Conservation (phyloP, 257 asterid genomes). For the Jacaranda copaia region DNA sequence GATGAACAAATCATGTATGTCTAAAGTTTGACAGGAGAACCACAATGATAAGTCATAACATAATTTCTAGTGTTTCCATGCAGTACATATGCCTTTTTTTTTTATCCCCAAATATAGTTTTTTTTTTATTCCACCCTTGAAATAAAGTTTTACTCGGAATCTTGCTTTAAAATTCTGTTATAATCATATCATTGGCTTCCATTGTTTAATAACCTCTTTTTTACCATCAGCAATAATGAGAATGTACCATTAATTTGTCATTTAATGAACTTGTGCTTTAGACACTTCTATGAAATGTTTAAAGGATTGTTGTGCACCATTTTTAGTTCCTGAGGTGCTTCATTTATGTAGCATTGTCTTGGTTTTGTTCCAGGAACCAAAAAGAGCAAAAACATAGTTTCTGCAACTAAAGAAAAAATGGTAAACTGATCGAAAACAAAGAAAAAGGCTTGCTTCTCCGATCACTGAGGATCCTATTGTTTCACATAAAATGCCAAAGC, state of each 20-base stretch:
- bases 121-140: too few relatives aligned
- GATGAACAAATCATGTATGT: background rate
- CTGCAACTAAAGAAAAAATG: constrained; percentile 50
- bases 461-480: constrained; percentile 43
- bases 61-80: too few relatives aligned
- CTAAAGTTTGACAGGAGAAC: background rate
- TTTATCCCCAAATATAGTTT: too few relatives aligned
- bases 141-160: too few relatives aligned
- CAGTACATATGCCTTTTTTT: too few relatives aligned
- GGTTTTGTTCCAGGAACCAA: constrained; percentile 44
- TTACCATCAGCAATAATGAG: background rate
- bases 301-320: background rate
- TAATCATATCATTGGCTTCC: background rate
- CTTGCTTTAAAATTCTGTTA: too few relatives aligned
- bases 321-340: background rate
- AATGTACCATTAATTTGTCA: constrained; percentile 5
- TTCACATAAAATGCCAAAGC: constrained; percentile 78
- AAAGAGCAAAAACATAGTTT: constrained; percentile 38
- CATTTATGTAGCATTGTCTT: constrained; percentile 10
- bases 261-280: background rate
- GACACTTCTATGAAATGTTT: constrained; percentile 7
- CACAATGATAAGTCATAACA: too few relatives aligned
- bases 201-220: background rate
- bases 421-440: constrained; percentile 45
- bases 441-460: constrained; percentile 58